A percentile compares a stretch with the other conserved stretches of the same genome.
Evolutionary conservation across 2,329 filamentous ascomycete genomes (phyloP).

Genomic region (Ophiocordyceps camponoti-floridani): DNA sequence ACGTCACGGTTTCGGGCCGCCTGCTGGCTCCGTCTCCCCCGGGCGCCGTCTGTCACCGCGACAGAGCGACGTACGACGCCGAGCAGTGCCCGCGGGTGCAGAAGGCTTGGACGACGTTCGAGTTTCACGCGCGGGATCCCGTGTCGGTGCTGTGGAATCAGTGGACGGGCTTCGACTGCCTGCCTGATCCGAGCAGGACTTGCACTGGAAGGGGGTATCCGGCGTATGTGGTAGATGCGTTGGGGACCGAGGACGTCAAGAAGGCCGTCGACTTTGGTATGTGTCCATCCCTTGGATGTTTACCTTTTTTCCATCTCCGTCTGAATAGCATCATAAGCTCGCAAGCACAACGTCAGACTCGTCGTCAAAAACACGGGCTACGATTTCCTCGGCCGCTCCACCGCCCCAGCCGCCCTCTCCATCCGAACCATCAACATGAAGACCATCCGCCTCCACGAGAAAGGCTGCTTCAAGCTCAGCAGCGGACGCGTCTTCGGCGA

Average conservation of each 20-base stretch:
- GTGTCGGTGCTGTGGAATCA: conserved; percentile 18
- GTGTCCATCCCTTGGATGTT: neutral
- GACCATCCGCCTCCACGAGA: conserved; percentile 15
- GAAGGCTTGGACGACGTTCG: conserved; percentile 10
- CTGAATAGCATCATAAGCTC: conserved; percentile 10
- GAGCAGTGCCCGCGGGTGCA: conserved; percentile 11
- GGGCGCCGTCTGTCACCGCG: conserved; percentile 12
- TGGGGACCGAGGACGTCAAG: conserved; percentile 14
- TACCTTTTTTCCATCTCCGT: neutral
- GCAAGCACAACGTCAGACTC: conserved; percentile 22
- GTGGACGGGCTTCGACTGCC: conserved; percentile 31
- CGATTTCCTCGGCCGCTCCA: conserved; percentile 25
- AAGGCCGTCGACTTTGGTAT: conserved; percentile 2
- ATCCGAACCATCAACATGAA: conserved; percentile 35
- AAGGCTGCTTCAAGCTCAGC: conserved; percentile 19
- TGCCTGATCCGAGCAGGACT: conserved; percentile 18
- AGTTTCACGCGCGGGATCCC: conserved; percentile 12
- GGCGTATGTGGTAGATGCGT: conserved; percentile 17
- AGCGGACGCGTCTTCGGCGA: conserved; percentile 23
- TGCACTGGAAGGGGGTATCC: conserved; percentile 17
- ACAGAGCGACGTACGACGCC: conserved; percentile 8
- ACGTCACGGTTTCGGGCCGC: conserved; percentile 21
- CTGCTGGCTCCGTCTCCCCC: conserved; percentile 23
- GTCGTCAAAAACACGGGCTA: conserved; percentile 22
- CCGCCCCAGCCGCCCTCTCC: conserved; percentile 30